Conservation (phyloP, 1,284 basidiomycete species). For the Porogramme epimiltina region DNA sequence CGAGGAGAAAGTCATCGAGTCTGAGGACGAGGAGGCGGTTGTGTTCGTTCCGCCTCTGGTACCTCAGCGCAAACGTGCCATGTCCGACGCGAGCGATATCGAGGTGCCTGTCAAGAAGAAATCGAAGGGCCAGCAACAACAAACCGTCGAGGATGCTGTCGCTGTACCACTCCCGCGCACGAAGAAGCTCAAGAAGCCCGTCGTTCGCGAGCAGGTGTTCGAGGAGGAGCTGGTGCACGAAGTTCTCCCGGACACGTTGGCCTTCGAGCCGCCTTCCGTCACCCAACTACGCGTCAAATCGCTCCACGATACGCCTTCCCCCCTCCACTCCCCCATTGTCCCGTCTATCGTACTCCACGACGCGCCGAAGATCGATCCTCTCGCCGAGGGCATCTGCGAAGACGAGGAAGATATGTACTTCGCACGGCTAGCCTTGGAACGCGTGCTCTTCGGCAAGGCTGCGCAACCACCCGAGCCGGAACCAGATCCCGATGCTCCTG, state of each 20-base stretch:
- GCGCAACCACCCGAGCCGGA: conserved; percentile 29
- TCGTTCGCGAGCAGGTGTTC: conserved; percentile 25
- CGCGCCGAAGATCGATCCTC: conserved; percentile 50
- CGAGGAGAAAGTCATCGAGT: conserved; percentile 42
- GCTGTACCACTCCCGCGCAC: conserved; percentile 36
- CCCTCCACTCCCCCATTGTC: conserved; percentile 3
- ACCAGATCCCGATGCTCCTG: conserved; percentile 33
- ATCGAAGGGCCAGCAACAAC: conserved; percentile 22
- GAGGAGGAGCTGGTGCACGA: conserved; percentile 43
- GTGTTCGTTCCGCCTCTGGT: conserved; percentile 14
- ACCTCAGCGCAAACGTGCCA: conserved; percentile 28
- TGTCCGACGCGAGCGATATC: conserved; percentile 30
- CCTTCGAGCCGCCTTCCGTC: conserved; percentile 51
- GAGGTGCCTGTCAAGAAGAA: conserved; percentile 38
- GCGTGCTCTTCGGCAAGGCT: conserved; percentile 30
- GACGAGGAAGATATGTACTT: conserved; percentile 95
- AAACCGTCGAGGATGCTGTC: conserved; percentile 31
- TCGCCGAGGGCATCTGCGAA: conserved; percentile 62
- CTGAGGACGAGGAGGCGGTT: conserved; percentile 37
- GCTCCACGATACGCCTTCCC: conserved; percentile 33
- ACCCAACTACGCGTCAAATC: conserved; percentile 51
- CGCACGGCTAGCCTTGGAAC: conserved; percentile 65
- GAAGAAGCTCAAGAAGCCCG: conserved; percentile 45
- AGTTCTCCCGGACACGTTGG: conserved; percentile 51
- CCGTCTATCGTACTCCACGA: conserved; percentile 36